phyloP scores from a whole-genome alignment of 192 early-diverging fungal genomes.

The Haplosporangium gracile region DNA sequence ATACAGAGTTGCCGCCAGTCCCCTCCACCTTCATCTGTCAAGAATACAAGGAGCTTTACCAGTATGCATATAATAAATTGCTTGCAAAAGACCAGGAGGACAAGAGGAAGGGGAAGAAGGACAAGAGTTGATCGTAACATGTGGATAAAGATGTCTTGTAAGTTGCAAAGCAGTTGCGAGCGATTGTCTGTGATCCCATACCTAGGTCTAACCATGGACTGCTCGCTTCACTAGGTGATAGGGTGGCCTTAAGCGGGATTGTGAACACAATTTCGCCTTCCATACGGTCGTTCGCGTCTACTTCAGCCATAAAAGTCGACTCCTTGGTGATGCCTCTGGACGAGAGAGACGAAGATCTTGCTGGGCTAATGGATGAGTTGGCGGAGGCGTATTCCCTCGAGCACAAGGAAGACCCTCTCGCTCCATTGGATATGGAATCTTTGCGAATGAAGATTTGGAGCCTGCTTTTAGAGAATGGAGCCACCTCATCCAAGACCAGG shows the following conservation, averaged over 20 bases:
- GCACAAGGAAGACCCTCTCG: conserved; percentile 25
- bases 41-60: conserved; percentile 35
- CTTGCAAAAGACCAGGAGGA: conserved; percentile 15
- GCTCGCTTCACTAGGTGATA: conserved; percentile 24
- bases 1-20: conserved; percentile 23
- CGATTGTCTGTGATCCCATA: not conserved
- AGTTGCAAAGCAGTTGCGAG: conserved; percentile 8
- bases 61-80: conserved; percentile 12
- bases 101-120: conserved; percentile 10
- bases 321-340: conserved; percentile 19
- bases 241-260: conserved; percentile 31
- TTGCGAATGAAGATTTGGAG: conserved; percentile 20
- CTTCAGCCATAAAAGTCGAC: conserved; percentile 6
- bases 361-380: conserved; percentile 22
- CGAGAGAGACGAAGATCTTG: conserved; percentile 7
- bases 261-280: conserved; percentile 32
- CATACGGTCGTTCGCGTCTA: conserved; percentile 15
- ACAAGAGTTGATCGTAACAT: conserved; percentile 4
- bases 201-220: conserved; percentile 19
- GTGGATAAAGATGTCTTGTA: conserved; percentile 33
- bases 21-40: conserved; percentile 25
- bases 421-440: conserved; percentile 1
- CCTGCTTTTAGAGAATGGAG: not conserved
- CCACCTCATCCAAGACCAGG: conserved; percentile 6
- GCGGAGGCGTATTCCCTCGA: conserved; percentile 17